phyloP scores from a whole-genome alignment of 495 filamentous ascomycete genomes.

The Parathielavia hyrcaniae region DNA sequence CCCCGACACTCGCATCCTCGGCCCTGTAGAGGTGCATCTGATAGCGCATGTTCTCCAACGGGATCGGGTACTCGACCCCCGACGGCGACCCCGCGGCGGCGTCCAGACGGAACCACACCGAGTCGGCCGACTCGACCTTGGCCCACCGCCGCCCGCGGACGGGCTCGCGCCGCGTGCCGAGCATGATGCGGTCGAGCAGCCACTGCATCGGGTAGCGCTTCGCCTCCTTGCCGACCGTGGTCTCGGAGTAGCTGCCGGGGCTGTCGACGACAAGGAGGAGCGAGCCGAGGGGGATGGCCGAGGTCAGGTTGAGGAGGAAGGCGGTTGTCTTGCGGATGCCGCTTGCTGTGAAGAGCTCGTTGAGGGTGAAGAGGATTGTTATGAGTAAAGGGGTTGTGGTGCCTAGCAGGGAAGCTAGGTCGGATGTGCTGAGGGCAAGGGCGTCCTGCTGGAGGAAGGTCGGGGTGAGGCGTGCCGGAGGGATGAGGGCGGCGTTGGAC shows the following conservation, averaged over 20 bases:
- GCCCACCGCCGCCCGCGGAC: constrained; percentile 53
- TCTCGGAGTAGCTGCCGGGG: constrained; percentile 82
- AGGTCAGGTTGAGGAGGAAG: constrained; percentile 62
- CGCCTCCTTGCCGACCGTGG: constrained; percentile 54
- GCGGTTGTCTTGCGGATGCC: constrained; percentile 67
- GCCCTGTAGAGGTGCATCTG: constrained; percentile 73
- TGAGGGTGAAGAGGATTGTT: constrained; percentile 91
- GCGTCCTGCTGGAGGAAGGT: constrained; percentile 58
- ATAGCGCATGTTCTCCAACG: constrained; percentile 89
- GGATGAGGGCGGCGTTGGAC: constrained; percentile 40
- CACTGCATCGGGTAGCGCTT: constrained; percentile 90
- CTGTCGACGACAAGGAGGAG: constrained; percentile 85
- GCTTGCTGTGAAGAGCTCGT: constrained; percentile 76
- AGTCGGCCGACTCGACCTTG: constrained; percentile 64
- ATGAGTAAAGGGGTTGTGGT: constrained; percentile 45
- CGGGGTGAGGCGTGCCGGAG: constrained; percentile 34
- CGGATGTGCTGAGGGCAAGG: constrained; percentile 43
- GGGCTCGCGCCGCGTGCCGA: constrained; percentile 33
- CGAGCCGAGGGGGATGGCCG: constrained; percentile 49
- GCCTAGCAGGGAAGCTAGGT: constrained; percentile 39
- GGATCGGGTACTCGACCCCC: constrained; percentile 69
- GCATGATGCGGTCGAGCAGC: constrained; percentile 76
- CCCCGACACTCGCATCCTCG: constrained; percentile 10
- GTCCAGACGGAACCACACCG: constrained; percentile 74
- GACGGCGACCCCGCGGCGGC: constrained; percentile 17